Evolutionary conservation across 192 early-diverging fungal species (phyloP), one percentile per base, ranked within the genome.

Genomic region (Piromyces sp.): DNA sequence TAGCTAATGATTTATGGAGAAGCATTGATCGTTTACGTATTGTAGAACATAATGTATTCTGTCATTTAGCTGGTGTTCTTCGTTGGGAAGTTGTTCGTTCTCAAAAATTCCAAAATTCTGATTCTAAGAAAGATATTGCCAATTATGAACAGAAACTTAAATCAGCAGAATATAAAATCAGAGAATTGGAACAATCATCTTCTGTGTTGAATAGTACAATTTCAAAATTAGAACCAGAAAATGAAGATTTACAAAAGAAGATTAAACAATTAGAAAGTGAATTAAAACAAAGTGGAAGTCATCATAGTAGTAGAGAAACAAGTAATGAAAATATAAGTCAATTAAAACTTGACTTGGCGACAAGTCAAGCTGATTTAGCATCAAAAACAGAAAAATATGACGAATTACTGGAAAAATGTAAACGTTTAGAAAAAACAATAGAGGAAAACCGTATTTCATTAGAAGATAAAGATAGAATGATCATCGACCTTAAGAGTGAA

Each of bases 401-500:
- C n/a, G 51, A 68, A 68, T 68, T 68, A 68, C 26, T n/a, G 26
- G 26, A 68, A 26, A 68, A 68, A 68, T 36, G 80, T 51, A 78
- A 83, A 14, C 68, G 84, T 36, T 38, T 37, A 51, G 86, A 84
- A 79, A 68, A 68, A n/a, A 68, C 22, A n/a, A 79, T 88, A 5
- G 87, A 89, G 26, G 83, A 89, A 31, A 83, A 86, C 81, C 42
- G 83, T 9, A 33, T 79, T 26, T 16, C 51, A 5, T 81, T 90
- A 30, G 87, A 89, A 40, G 83, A 82, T 15, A 87, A 87, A 82
- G 88, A 90, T 80, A 83, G 88, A 14, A 85, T 78, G 17, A 90
- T 90, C 42, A 82, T 85, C 11, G 84, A 88, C 36, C 83, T 90
- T 14, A 80, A 83, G 2, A 80, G 83, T 31, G 88, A 90, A 80